Base-by-base conservation (phyloP, 1,139 yeast genomes). In the Saccharomyces hybrid region DNA sequence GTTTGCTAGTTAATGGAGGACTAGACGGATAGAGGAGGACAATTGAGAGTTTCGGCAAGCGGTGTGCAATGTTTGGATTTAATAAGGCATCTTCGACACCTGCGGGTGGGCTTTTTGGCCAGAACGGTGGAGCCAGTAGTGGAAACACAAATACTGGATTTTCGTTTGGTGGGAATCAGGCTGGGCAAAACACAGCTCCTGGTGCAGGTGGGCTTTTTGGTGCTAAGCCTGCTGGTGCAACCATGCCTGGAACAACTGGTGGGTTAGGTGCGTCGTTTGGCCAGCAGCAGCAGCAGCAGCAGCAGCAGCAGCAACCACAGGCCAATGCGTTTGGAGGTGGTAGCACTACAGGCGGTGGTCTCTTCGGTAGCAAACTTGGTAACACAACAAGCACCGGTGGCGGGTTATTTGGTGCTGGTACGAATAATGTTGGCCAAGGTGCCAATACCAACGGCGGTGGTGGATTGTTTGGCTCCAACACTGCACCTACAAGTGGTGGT, bases 91-190 rank as follows among this genome's bases (percentile, higher is more conserved):
- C 44, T 11, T 38, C 44, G 26, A 38, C 44, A 38, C 54, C 61
- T 32, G 58, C 62, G n/a, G 76, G 78, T 24, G 78, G 80, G 0
- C 60, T 78, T 14, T 78, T 79, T 68, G 77, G 58, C 55, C 48
- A 59, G 50, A 47, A 49, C 28, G 47, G 55, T 24, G 56, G 56
- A 7, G 19, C 41, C 8, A 21, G 63, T 4, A 34, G 49, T 26
- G 56, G 52, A 24, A 54, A 51, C 34, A 48, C 57, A 27, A 55
- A 60, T 14, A 50, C 61, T 21, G 67, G 72, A 2, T 71, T 73
- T 2, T 58, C 70, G 2, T 70, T 72, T 60, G 74, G 74, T 14
- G 58, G 53, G 31, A 58, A 46, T 52, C 50, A 48, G 21, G 29
- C 59, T 26, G 55, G 47, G 24, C 44, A 38, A 38, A 38, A 38